Evolutionary conservation across 495 filamentous ascomycete genomes (phyloP), one percentile per base, ranked within the genome.

Genomic region (Lindgomyces ingoldianus): DNA sequence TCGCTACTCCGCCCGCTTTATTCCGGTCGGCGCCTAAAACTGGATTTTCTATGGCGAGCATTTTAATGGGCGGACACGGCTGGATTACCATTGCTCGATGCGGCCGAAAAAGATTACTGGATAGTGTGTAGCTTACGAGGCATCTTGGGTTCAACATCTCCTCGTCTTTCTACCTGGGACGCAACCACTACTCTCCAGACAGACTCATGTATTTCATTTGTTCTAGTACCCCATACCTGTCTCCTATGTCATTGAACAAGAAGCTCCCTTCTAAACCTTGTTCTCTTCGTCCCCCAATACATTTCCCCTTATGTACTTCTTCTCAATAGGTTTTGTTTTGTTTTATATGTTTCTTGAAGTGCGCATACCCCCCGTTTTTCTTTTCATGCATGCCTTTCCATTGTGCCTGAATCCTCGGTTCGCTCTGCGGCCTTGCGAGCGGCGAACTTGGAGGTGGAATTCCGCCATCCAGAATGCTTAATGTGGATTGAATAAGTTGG

Each of bases 361-460:
- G 49, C 51, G 39, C 60, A 55, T 54, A 62, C 49, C 60, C 49
- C 39, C 9, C 30, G 19, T 48, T 14, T 56, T 22, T 45, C 24
- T 52, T 39, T 25, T 45, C 45, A 19, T 60, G 33, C 51, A 39
- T 55, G 29, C 22, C 51, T 42, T 55, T 55, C 29, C 18, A 27
- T 52, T 27, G 6, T 52, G 46, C 46, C 46, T 3, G 46, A 49
- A 19, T 9, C 16, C 21, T 25, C 6, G 9, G 21, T 49, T n/a
- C n/a, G n/a, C n/a, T n/a, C n/a, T n/a, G n/a, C n/a, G n/a, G n/a
- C n/a, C n/a, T n/a, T n/a, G n/a, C n/a, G n/a, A n/a, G n/a, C n/a
- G n/a, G n/a, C n/a, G n/a, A n/a, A n/a, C n/a, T n/a, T n/a, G n/a
- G n/a, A n/a, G n/a, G n/a, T n/a, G n/a, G n/a, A n/a, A n/a, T n/a